Conservation (phyloP, 2,329 filamentous ascomycete genomes). For the Xylariales sp. region DNA sequence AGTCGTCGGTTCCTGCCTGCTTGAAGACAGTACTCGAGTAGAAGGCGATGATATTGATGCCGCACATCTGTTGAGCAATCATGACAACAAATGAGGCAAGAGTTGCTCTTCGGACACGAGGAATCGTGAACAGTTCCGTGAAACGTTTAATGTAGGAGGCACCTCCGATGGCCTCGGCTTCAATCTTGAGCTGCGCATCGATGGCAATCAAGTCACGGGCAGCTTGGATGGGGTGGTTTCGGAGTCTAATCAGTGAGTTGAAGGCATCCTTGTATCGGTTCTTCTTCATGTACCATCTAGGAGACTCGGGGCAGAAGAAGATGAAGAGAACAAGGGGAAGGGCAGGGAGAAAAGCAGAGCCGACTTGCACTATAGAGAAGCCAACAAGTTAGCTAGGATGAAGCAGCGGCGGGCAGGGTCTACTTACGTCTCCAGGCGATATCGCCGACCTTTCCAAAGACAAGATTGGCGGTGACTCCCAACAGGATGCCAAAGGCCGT, state of each 20-base stretch:
- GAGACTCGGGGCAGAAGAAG: conserved; percentile 39
- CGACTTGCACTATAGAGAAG: conserved; percentile 16
- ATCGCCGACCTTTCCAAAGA: conserved; percentile 51
- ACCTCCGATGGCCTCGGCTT: conserved; percentile 9
- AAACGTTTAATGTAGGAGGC: conserved; percentile 31
- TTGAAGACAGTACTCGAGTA: conserved; percentile 63
- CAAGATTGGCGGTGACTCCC: conserved; percentile 54
- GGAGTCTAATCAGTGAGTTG: conserved; percentile 37
- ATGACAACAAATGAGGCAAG: conserved; percentile 75
- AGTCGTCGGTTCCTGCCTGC: conserved; percentile 50
- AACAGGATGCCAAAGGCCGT: conserved; percentile 47
- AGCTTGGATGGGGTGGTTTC: conserved; percentile 46
- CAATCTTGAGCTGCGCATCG: conserved; percentile 21
- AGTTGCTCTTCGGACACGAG: conserved; percentile 66
- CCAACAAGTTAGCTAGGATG: conserved; percentile 4
- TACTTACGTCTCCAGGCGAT: conserved; percentile 21
- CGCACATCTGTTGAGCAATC: conserved; percentile 71
- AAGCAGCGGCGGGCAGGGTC: background rate
- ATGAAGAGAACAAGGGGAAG: conserved; percentile 16
- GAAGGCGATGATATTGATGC: conserved; percentile 30
- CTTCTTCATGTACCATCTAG: conserved; percentile 45
- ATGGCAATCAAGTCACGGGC: conserved; percentile 50
- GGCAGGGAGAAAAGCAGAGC: conserved; percentile 20
- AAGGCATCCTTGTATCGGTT: conserved; percentile 40
- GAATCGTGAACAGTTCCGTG: conserved; percentile 62